Base-by-base conservation (phyloP, 176 grass and related monocot genomes). In the Carex parvula region DNA sequence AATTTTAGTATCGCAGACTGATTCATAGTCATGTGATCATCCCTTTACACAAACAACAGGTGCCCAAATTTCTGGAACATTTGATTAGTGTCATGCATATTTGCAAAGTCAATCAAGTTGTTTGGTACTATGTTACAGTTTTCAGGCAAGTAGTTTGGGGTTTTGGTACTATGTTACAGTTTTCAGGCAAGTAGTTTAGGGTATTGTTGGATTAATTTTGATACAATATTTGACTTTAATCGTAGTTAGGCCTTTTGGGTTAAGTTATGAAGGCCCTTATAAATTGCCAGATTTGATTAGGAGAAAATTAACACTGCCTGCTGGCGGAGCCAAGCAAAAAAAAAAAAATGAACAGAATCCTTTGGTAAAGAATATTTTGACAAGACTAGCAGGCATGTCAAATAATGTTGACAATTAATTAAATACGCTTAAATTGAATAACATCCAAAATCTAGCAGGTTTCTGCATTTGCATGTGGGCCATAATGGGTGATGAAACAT, bases 301-400 rank as follows among this genome's bases (percentile, higher is more conserved):
- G 4, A 50, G 1, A 7, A 13, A 75, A 54, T 54, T 53, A 75
- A 54, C 12, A 7, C 3, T 50, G 12, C 44, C 54, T 54, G n/a
- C 70, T 52, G 42, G 70, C 10, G 70, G 70, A 53, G 44, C 71
- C n/a, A 75, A 29, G 3, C 11, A 22, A 73, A 21, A 50, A 5
- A 48, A 5, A 35, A 35, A 24, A 44, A 22, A 14, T 24, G 5
- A 75, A 75, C 22, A 52, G 54, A 14, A 50, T 54, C 5, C 22
- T 54, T 75, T 75, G 71, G 46, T 75, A 29, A 54, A 75, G 71
- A 54, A 75, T 75, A 54, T 75, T 48, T 29, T 75, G 71, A 75
- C 9, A 75, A 54, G 71, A 75, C 70, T 75, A 29, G 13, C 71
- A 54, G 44, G 21, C 46, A 75, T 46, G 71, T 75, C 71, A 54